These are phyloP conservation scores for Haplosporangium sp. DNA, from an alignment of 371 early-diverging fungal genomes.

Conservation along the genomic window DNA sequence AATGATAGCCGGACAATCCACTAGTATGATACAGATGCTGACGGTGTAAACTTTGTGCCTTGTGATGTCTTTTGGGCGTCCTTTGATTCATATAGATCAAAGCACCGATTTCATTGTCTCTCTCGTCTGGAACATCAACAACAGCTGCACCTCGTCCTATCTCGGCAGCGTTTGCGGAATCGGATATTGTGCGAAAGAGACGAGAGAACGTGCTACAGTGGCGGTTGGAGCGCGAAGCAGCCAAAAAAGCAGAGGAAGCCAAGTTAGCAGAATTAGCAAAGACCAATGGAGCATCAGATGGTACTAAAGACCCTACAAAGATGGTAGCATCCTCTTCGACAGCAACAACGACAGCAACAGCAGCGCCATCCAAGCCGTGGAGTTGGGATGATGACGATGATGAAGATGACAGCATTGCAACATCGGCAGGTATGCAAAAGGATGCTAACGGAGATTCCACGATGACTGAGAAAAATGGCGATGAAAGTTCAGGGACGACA, in stretches of 20 bases:
- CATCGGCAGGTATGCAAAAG: constrained; percentile 9
- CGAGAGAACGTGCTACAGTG: constrained; percentile 81
- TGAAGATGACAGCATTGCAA: constrained; percentile 27
- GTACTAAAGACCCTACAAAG: constrained; percentile 16
- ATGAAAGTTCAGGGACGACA: constrained; percentile 19
- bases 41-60: too few species aligned
- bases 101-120: constrained; percentile 27
- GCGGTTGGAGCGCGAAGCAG: constrained; percentile 71
- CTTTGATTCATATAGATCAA: constrained; percentile 15
- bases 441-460: constrained; percentile 58
- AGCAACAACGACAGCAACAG: neutral
- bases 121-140: constrained; percentile 13
- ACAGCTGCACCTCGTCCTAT: constrained; percentile 30
- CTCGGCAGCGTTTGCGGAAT: constrained; percentile 42
- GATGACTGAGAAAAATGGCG: constrained; percentile 40
- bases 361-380: constrained; percentile 40
- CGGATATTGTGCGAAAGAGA: constrained; percentile 57
- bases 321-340: constrained; percentile 3
- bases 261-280: constrained; percentile 30
- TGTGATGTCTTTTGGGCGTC: neutral
- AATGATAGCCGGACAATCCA: neutral
- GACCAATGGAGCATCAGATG: constrained; percentile 2
- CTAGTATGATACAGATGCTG: too few species aligned
- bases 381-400: constrained; percentile 57
- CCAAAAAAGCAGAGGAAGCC: constrained; percentile 58